Conservation (phyloP, 2,329 filamentous ascomycete genomes). For the Cladosporium colombiae region DNA sequence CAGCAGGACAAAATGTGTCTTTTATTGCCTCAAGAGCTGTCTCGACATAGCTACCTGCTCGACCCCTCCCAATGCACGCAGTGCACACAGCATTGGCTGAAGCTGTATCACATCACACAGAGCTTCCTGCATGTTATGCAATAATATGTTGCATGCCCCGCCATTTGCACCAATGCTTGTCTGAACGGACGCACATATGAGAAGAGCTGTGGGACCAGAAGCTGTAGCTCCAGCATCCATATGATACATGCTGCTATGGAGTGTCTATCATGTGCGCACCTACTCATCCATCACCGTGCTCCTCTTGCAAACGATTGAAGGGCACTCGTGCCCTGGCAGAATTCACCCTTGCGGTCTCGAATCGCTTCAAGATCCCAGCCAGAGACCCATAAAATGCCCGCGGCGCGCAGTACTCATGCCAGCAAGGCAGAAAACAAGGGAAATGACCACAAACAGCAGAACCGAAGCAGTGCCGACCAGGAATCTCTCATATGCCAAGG, state of each 20-base stretch:
- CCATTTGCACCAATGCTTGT: background rate
- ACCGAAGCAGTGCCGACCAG: background rate
- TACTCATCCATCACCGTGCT: background rate
- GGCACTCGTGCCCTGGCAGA: background rate
- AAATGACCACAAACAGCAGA: background rate
- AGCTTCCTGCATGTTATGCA: background rate
- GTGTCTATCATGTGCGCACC: background rate
- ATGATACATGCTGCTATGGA: background rate
- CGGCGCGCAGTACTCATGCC: background rate
- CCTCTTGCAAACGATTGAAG: background rate
- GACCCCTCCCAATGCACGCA: conserved; percentile 1
- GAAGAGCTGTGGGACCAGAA: background rate
- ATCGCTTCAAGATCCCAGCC: background rate
- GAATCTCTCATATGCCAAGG: background rate
- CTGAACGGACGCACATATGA: background rate
- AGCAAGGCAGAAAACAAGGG: background rate
- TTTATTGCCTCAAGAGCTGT: background rate
- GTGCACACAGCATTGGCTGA: background rate
- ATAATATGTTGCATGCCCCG: background rate
- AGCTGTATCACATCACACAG: background rate
- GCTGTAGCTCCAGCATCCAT: background rate
- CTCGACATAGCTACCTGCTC: background rate
- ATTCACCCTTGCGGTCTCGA: background rate
- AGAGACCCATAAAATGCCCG: background rate
- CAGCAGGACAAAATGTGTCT: background rate